Evolutionary conservation across 2,329 filamentous ascomycete species (phyloP).

Genomic region (Rutstroemia sp.): DNA sequence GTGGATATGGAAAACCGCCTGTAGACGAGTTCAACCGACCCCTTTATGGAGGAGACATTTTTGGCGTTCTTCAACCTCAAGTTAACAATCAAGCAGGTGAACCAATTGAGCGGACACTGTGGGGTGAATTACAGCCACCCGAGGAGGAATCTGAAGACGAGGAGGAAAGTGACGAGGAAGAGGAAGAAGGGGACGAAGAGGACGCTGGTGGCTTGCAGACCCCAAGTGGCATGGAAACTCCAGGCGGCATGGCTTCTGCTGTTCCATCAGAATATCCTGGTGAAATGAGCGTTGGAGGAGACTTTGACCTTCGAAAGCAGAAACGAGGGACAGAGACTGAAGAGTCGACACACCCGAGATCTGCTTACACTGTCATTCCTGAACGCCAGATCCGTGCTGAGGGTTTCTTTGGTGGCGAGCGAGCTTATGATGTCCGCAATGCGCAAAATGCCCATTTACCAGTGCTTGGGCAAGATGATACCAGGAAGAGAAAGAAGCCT

Average conservation of each 20-base stretch:
- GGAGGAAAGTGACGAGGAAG: constrained; percentile 62
- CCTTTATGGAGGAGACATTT: constrained; percentile 89
- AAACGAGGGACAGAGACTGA: constrained; percentile 83
- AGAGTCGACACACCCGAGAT: constrained; percentile 64
- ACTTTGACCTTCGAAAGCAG: constrained; percentile 87
- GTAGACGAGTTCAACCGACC: constrained; percentile 90
- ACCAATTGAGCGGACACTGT: constrained; percentile 77
- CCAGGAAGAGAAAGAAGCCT: constrained; percentile 84
- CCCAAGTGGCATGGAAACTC: constrained; percentile 71
- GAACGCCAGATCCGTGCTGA: constrained; percentile 79
- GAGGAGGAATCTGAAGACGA: constrained; percentile 64
- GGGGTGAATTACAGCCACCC: constrained; percentile 83
- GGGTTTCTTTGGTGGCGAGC: constrained; percentile 94
- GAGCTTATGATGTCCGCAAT: constrained; percentile 78
- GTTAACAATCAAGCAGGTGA: constrained; percentile 61
- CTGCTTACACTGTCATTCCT: constrained; percentile 82
- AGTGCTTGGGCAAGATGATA: constrained; percentile 71
- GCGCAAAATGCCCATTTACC: constrained; percentile 50
- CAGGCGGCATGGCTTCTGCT: constrained; percentile 71
- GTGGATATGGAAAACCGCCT: constrained; percentile 92
- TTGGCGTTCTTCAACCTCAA: constrained; percentile 64
- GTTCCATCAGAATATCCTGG: constrained; percentile 73
- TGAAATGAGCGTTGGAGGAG: constrained; percentile 70
- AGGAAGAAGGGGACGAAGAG: constrained; percentile 54
- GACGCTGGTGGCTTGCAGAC: constrained; percentile 63